Base-by-base conservation (phyloP, 2,329 filamentous ascomycete genomes). In the Colletotrichum plurivorum region DNA sequence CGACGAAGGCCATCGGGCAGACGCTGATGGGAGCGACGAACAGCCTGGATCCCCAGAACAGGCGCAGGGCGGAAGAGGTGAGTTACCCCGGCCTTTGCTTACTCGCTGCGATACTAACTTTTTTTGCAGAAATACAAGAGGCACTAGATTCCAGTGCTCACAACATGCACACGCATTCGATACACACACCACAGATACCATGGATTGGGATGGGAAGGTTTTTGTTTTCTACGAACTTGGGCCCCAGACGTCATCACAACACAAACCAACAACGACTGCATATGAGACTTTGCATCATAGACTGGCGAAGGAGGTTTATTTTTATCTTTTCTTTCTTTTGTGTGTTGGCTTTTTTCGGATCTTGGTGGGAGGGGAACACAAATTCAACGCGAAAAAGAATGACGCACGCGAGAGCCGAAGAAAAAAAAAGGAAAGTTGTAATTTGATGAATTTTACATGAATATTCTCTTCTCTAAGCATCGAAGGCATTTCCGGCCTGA, bases 1-100 rank as follows among this genome's bases (percentile, higher is more conserved):
- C 94, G 8, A 94, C 92, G 43, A 95, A 95, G 80, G 95, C 92
- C 0, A 90, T 97, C 57, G 94, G 94, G 9, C 93, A 97, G 83
- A 94, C 95, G 45, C 83, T 99, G 67, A 87, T 98, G 82, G 96
- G 97, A 5, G 95, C 95, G 15, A 97, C 94, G 0, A 99, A 99
- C 79, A 90, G 93, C 54, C 84, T 99, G 74, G 96, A 99, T 83
- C 92, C 93, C 61, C 87, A 90, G 71, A 95, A 97, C 77, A 84
- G 92, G 77, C 88, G 93, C 75, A 90, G 93, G 77, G 90, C 94
- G 76, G 93, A 97, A 75, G 95, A 98, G 86, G 95, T 97, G 83
- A 89, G 94, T 91, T n/a, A 73, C 22, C 55, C n/a, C 16, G 36
- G n/a, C n/a, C 48, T 5, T 25, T 41, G 10, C 6, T 25, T 36